phyloP scores from a whole-genome alignment of 2,329 filamentous ascomycete species.

The Colletotrichum sp. region DNA sequence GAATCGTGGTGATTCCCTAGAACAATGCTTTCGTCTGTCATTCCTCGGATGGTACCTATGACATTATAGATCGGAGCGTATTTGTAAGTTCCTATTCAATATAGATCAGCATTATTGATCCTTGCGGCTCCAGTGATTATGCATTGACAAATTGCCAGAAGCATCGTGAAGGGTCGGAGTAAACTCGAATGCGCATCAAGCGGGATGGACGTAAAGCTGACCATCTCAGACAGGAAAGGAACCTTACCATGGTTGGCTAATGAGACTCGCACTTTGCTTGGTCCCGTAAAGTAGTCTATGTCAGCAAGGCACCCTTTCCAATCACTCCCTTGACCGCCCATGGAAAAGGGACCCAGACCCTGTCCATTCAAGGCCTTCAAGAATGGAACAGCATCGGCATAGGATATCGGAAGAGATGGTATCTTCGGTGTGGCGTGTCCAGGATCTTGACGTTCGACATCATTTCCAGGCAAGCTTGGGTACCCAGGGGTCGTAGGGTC shows the following conservation, averaged over 20 bases:
- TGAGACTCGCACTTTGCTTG: neutral
- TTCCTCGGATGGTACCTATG: neutral
- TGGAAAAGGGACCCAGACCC: neutral
- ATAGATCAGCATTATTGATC: rapidly evolving
- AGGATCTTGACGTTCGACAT: constrained; percentile 63
- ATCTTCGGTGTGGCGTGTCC: neutral
- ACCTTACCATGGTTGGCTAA: neutral
- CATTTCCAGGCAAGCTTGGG: constrained; percentile 67
- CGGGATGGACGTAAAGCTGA: neutral
- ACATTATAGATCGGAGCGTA: neutral
- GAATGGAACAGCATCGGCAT: neutral
- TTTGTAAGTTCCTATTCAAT: neutral
- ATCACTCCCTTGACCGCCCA: neutral
- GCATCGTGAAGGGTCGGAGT: neutral
- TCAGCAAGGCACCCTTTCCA: neutral
- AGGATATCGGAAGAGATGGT: neutral
- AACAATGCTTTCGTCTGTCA: neutral
- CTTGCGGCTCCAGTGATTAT: neutral
- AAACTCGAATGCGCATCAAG: neutral
- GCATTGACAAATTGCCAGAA: neutral
- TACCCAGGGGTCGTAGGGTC: constrained; percentile 77
- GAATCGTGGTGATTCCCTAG: neutral
- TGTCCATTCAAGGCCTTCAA: neutral
- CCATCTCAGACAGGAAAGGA: neutral
- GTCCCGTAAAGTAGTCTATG: neutral